Base-by-base conservation (phyloP, 1,139 yeast genomes). In the Candida glucosophila region DNA sequence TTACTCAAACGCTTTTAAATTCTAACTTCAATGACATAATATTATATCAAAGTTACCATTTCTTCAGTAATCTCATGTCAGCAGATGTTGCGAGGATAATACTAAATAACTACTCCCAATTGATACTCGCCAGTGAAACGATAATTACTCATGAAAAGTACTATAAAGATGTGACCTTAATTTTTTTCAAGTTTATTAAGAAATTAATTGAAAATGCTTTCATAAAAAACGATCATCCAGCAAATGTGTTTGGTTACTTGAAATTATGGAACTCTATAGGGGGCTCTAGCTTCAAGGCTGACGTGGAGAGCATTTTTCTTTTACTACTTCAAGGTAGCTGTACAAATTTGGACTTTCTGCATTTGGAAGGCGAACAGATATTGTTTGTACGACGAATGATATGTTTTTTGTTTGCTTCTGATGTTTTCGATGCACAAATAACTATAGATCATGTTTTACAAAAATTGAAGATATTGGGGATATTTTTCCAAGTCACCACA, bases 31-130 rank as follows among this genome's bases (percentile, higher is more conserved):
- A 43, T 14, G 70, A 64, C 35, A 47, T 62, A 4, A 45, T 64
- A 4, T 67, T 59, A 32, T 46, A 47, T 23, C 71, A 64, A 37
- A 48, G 58, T 2, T 41, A 57, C 22, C 69, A 62, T 37, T 36
- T 58, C 32, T 39, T 62, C 29, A 53, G 44, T 22, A 59, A 63
- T 32, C 29, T 55, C 16, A 29, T 58, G 33, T 37, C 44, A 18
- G 23, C 14, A 12, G 30, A 22, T 1, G 34, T 47, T 12, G 45
- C 49, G 3, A 8, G 10, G 6, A 4, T 10, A 5, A 17, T 14
- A 3, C n/a, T 22, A 15, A 14, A 21, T 9, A 23, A 22, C 11
- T 6, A 12, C 2, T 22, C 17, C 8, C 33, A 36, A 12, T 27
- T 59, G 9, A 24, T 29, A n/a, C 34, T 30, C n/a, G 43, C 44